Evolutionary conservation across 139 green algal genomes (phyloP), one percentile per base, ranked within the genome.

Genomic region (Chlorella sp.): DNA sequence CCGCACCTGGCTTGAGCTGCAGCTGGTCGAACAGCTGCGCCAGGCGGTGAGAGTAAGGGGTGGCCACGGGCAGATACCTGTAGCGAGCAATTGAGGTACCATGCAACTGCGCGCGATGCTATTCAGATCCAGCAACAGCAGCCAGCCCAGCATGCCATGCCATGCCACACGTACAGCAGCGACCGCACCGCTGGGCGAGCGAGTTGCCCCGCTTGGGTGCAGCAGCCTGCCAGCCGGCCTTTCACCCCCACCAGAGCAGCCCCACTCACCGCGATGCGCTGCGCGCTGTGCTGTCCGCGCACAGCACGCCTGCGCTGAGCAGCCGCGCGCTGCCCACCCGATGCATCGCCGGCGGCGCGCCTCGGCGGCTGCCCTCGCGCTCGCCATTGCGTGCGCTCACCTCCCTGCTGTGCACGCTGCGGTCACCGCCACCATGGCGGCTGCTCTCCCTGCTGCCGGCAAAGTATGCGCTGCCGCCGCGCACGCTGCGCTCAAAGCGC

Each of bases 31-130:
- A 83, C 3, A 89, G 70, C 41, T 78, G 41, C 18, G 80, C 80
- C 69, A 89, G 81, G 47, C 80, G 78, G 25, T 74, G 57, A 1
- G 85, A 89, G 78, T 80, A 89, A 16, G 78, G 68, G 2, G 85
- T 87, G 5, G 85, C 78, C 21, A 75, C 62, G 15, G 85, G 85
- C 0, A 89, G 83, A 57, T 67, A 86, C 44, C 44, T 47, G 25
- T 30, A 73, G 55, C n/a, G n/a, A n/a, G n/a, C n/a, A n/a, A n/a
- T n/a, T n/a, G n/a, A n/a, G n/a, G n/a, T n/a, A n/a, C n/a, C n/a
- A n/a, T n/a, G n/a, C n/a, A n/a, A n/a, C n/a, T n/a, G n/a, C n/a
- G n/a, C n/a, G n/a, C n/a, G n/a, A n/a, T n/a, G n/a, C n/a, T n/a
- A n/a, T n/a, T n/a, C n/a, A n/a, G n/a, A n/a, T n/a, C n/a, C n/a